These are phyloP conservation scores for Musa troglodytarum DNA, from an alignment of 176 grass and related monocot genomes.

Conservation along the genomic window DNA sequence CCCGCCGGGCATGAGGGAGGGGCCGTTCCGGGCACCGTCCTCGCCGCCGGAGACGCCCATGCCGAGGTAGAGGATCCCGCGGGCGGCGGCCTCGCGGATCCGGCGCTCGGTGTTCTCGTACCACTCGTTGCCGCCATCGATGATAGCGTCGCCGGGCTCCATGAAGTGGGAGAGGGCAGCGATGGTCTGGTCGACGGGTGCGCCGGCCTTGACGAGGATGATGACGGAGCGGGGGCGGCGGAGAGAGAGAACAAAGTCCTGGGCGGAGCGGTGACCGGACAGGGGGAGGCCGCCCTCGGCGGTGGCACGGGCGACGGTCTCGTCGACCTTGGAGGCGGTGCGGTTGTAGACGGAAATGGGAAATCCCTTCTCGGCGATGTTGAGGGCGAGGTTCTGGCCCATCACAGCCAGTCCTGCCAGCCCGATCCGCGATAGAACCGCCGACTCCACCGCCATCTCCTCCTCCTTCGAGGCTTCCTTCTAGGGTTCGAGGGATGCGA, in stretches of 20 bases:
- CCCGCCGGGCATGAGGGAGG: conserved; percentile 83
- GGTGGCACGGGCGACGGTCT: conserved; percentile 51
- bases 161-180: conserved; percentile 53
- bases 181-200: conserved; percentile 71
- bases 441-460: conserved; percentile 27
- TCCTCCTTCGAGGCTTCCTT: neutral
- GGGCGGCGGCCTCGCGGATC: conserved; percentile 37
- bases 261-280: conserved; percentile 48
- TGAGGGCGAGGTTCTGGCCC: conserved; percentile 91
- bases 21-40: conserved; percentile 68
- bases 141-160: conserved; percentile 61
- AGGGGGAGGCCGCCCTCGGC: conserved; percentile 55
- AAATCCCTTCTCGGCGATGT: conserved; percentile 92
- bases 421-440: conserved; percentile 45
- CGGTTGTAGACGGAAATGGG: conserved; percentile 95
- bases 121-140: conserved; percentile 87
- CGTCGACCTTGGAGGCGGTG: conserved; percentile 73
- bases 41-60: conserved; percentile 87
- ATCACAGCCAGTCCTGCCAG: conserved; percentile 80
- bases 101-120: conserved; percentile 89
- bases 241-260: conserved; percentile 72
- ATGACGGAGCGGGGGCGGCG: conserved; percentile 53
- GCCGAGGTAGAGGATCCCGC: conserved; percentile 64
- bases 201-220: conserved; percentile 72
- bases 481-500: neutral